Evolutionary conservation across 2,329 filamentous ascomycete species (phyloP).

Genomic region (Botryotinia convoluta): DNA sequence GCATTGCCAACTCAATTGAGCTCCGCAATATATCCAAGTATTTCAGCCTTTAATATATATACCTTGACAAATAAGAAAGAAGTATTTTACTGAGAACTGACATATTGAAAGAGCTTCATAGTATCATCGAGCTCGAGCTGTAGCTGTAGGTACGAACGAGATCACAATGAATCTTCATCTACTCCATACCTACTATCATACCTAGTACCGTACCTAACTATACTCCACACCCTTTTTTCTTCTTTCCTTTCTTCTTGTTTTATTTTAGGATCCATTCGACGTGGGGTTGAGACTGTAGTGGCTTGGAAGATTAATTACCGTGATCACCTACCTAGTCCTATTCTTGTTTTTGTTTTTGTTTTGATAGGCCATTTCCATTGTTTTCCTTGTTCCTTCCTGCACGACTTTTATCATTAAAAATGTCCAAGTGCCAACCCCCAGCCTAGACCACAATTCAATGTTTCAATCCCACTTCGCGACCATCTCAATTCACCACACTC

Average conservation of each 20-base stretch:
- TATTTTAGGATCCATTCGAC: background rate
- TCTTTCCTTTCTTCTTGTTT: background rate
- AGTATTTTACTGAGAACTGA: background rate
- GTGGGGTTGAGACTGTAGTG: conserved; percentile 11
- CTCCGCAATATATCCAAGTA: background rate
- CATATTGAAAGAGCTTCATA: background rate
- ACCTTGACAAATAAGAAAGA: background rate
- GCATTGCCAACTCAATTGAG: conserved; percentile 17
- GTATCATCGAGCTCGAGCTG: background rate
- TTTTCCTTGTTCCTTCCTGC: conserved; percentile 13
- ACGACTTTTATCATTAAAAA: conserved; percentile 11
- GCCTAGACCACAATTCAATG: conserved; percentile 11
- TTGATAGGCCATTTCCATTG: conserved; percentile 7
- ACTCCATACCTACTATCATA: background rate
- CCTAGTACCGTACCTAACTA: background rate
- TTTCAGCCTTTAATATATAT: background rate
- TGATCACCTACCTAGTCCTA: background rate
- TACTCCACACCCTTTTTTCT: background rate
- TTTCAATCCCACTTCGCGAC: conserved; percentile 15
- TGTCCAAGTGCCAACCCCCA: conserved; percentile 10
- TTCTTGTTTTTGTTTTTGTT: conserved; percentile 10
- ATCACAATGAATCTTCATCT: background rate
- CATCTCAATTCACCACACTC: conserved; percentile 20
- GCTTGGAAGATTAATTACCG: background rate
- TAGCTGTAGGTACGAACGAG: background rate